These are phyloP conservation scores for Excoecaria cochinchinensis DNA, from an alignment of 345 rosid species.

Conservation along the genomic window DNA sequence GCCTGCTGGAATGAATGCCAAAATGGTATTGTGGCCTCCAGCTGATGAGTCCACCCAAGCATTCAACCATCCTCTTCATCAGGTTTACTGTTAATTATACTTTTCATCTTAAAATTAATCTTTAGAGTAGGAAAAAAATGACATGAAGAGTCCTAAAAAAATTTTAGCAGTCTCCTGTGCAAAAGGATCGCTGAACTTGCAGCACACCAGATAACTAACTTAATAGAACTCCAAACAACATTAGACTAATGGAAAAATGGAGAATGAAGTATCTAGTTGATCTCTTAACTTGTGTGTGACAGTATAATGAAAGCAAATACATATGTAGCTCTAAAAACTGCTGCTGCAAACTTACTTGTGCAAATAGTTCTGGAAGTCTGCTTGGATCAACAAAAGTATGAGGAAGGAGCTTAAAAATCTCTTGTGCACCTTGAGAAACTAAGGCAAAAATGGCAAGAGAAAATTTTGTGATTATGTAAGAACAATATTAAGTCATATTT, in stretches of 20 bases:
- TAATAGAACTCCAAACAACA: not conserved
- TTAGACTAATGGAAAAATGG: not conserved
- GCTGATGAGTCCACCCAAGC: too few relatives aligned
- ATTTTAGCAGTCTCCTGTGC: too few relatives aligned
- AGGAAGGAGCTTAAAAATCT: constrained; percentile 94
- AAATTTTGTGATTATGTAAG: not conserved
- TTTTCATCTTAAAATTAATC: too few relatives aligned
- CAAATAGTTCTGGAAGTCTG: constrained; percentile 71
- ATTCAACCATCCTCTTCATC: too few relatives aligned
- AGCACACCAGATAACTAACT: too few relatives aligned
- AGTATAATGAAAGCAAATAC: not conserved
- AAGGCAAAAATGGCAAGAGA: constrained; percentile 3
- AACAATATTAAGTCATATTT: not conserved
- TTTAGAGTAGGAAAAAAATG: too few relatives aligned
- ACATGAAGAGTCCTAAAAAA: too few relatives aligned
- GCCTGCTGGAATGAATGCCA: too few relatives aligned
- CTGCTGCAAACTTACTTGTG: constrained; percentile 37
- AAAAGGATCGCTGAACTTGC: too few relatives aligned
- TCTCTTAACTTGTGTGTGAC: not conserved
- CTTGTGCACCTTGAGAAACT: constrained; percentile 91
- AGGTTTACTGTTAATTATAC: not conserved
- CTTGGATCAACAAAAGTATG: constrained; percentile 75
- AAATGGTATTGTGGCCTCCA: too few relatives aligned
- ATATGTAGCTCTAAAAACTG: not conserved
- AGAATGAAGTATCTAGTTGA: not conserved